Percentiles rank a stretch among this genome's conserved stretches.
Conservation (phyloP, 306 rosid genomes). For the Prunus salicina region DNA sequence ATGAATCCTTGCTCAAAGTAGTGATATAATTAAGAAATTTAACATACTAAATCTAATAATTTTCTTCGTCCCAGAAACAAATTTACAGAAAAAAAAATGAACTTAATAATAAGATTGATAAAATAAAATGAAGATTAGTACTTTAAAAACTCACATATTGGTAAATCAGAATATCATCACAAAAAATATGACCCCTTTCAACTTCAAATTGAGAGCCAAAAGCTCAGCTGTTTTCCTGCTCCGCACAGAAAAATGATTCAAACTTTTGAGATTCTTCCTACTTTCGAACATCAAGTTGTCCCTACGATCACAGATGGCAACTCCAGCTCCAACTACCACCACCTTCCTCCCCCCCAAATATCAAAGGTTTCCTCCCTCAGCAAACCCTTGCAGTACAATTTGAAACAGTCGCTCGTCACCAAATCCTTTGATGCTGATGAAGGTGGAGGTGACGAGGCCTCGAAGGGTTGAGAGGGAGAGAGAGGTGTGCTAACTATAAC, state of each 20-base stretch:
- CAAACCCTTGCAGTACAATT: constrained; percentile 47
- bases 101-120: not conserved
- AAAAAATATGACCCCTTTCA: constrained; percentile 27
- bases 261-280: constrained; percentile 28
- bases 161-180: constrained; percentile 32
- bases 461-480: constrained; percentile 22
- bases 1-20: not conserved
- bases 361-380: constrained; percentile 34
- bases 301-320: constrained; percentile 36
- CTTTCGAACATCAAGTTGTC: constrained; percentile 28
- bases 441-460: constrained; percentile 4
- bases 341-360: constrained; percentile 18
- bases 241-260: not conserved
- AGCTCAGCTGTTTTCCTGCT: constrained; percentile 27
- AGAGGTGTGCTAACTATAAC: too few species aligned
- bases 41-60: too few species aligned
- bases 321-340: constrained; percentile 33
- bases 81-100: too few species aligned
- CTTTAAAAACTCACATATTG: constrained; percentile 34
- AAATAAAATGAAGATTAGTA: not conserved
- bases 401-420: constrained; percentile 21
- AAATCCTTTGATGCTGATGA: constrained; percentile 4
- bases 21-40: too few species aligned
- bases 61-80: too few species aligned
- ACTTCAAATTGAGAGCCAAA: constrained; percentile 27